Evolutionary conservation across 371 early-diverging fungal species (phyloP).

Genomic region (Umbelopsis sp.): DNA sequence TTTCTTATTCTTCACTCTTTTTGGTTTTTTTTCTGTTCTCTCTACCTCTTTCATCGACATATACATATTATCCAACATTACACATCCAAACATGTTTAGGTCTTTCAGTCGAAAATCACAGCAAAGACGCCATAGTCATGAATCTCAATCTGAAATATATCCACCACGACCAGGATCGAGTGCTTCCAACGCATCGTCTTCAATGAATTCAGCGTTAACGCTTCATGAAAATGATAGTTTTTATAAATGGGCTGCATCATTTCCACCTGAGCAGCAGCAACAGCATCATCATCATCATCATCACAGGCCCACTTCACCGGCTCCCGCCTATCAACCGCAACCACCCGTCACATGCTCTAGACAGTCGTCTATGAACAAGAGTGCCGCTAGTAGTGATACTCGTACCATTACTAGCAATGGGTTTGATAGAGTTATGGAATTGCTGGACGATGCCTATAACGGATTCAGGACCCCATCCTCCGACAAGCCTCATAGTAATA

Average conservation of each 20-base stretch:
- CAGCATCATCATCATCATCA: background rate
- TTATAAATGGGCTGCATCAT: slow-evolving; percentile 20
- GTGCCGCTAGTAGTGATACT: background rate
- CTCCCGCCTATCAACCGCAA: slow-evolving; percentile 11
- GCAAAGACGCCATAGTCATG: slow-evolving; percentile 2
- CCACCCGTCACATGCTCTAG: slow-evolving; percentile 6
- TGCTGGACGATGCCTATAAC: slow-evolving; percentile 16
- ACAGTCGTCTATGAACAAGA: slow-evolving; percentile 10
- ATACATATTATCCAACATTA: background rate
- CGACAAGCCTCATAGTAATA: background rate
- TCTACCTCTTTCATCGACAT: background rate
- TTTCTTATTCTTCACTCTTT: slow-evolving; percentile 1
- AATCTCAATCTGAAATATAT: slow-evolving; percentile 13
- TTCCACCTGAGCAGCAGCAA: background rate
- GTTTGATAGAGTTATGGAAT: slow-evolving; percentile 16
- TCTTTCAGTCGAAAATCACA: slow-evolving; percentile 1
- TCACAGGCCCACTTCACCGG: slow-evolving; percentile 1
- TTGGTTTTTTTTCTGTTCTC: background rate
- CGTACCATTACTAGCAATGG: slow-evolving; percentile 14
- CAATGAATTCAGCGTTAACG: background rate
- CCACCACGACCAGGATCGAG: slow-evolving; percentile 14
- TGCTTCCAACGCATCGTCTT: slow-evolving; percentile 13
- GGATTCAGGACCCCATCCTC: slow-evolving; percentile 15
- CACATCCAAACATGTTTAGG: background rate
- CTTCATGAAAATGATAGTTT: slow-evolving; percentile 19